These are phyloP conservation scores for Dioscorea zingiberensis DNA, from an alignment of 106 monocot genomes.

Conservation along the genomic window DNA sequence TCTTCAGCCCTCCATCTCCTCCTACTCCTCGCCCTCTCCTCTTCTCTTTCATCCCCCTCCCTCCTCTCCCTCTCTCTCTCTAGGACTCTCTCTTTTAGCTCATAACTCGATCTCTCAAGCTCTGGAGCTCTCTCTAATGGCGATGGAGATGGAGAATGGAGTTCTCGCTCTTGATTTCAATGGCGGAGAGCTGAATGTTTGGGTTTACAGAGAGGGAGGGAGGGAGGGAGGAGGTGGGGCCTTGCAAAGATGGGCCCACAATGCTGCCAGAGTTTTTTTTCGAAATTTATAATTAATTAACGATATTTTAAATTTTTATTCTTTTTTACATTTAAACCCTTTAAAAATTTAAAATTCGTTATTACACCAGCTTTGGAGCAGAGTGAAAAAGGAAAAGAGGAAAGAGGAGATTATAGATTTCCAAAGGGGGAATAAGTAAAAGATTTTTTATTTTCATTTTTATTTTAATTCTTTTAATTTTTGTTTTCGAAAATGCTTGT, in stretches of 20 bases:
- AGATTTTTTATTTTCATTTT: neutral
- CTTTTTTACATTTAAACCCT: too few species aligned
- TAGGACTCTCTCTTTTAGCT: neutral
- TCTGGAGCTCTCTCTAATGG: too few species aligned
- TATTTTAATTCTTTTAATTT: too few species aligned
- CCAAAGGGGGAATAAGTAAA: neutral
- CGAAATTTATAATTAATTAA: neutral
- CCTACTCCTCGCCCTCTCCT: neutral
- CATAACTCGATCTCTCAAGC: neutral
- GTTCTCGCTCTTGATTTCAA: neutral
- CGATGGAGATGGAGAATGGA: too few species aligned
- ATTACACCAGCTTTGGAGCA: too few species aligned
- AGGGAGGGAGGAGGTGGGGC: neutral
- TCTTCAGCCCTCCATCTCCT: neutral
- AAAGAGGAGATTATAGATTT: neutral
- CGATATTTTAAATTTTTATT: too few species aligned
- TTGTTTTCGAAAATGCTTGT: neutral
- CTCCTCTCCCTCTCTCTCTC: neutral
- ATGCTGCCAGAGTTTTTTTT: neutral
- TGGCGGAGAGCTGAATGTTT: neutral
- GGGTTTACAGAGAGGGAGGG: neutral
- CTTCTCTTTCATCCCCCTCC: neutral
- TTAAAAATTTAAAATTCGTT: too few species aligned
- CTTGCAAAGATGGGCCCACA: neutral
- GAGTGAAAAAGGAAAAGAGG: too few species aligned